A percentile compares a stretch with the other conserved stretches of the same genome.
Evolutionary conservation across 345 rosid genomes (phyloP).

Genomic region (Populus nigra): DNA sequence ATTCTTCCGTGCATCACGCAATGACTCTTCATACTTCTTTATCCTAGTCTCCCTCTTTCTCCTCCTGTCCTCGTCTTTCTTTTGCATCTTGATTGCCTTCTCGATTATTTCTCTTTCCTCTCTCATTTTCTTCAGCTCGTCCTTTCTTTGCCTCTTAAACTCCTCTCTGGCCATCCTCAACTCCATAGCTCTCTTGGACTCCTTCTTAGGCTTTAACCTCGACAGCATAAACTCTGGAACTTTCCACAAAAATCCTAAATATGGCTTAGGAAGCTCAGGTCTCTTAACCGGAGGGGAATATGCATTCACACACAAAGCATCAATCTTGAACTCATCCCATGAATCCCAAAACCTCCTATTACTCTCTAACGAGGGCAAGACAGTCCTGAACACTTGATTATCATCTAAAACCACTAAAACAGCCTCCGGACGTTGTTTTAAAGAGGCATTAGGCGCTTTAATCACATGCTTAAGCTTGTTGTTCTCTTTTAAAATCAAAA

Average conservation of each 20-base stretch:
- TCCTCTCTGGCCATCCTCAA: conserved; percentile 62
- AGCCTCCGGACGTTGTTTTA: conserved; percentile 51
- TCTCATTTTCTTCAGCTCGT: conserved; percentile 51
- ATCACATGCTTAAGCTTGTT: conserved; percentile 78
- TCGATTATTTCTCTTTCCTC: conserved; percentile 71
- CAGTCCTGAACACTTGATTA: conserved; percentile 75
- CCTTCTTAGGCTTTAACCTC: conserved; percentile 62
- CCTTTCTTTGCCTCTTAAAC: conserved; percentile 60
- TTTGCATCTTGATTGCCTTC: conserved; percentile 47
- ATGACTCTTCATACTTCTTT: conserved; percentile 57
- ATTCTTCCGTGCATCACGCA: conserved; percentile 59
- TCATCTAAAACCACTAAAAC: conserved; percentile 80
- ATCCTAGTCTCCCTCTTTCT: conserved; percentile 50
- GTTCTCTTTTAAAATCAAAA: conserved; percentile 50
- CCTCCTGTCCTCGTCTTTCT: conserved; percentile 63
- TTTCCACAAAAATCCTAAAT: conserved; percentile 69
- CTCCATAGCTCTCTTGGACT: conserved; percentile 60
- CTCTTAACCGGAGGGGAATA: conserved; percentile 77
- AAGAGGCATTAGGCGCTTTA: conserved; percentile 50
- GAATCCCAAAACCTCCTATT: conserved; percentile 74
- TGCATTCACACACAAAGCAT: conserved; percentile 64
- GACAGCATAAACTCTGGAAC: conserved; percentile 58
- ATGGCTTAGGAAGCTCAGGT: conserved; percentile 67
- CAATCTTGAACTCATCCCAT: conserved; percentile 71
- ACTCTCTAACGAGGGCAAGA: conserved; percentile 66